Evolutionary conservation across 2,329 filamentous ascomycete species (phyloP).

Genomic region (Diaporthe batatas): DNA sequence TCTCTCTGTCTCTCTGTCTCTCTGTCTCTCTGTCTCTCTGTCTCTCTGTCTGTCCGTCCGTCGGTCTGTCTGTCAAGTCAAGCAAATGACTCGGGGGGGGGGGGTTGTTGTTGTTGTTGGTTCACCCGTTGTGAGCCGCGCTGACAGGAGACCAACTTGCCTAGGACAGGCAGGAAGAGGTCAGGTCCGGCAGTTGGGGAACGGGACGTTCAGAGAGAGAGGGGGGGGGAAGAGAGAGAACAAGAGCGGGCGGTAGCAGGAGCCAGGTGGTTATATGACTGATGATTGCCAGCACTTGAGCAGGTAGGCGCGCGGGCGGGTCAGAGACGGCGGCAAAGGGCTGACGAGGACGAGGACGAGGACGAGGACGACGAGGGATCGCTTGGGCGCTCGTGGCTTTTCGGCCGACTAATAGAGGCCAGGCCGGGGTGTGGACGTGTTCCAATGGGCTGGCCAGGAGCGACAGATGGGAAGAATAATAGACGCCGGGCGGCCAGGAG

Average conservation of each 20-base stretch:
- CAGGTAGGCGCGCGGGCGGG: constrained; percentile 42
- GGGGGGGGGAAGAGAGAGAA: constrained; percentile 34
- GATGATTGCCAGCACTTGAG: too few species aligned
- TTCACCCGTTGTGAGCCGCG: constrained; percentile 51
- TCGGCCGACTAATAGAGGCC: constrained; percentile 40
- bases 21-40: too few species aligned
- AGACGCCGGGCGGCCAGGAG: constrained; percentile 25
- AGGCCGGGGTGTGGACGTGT: constrained; percentile 19
- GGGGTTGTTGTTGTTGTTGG: too few species aligned
- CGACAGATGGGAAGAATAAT: constrained; percentile 26
- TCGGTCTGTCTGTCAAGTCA: constrained; percentile 57
- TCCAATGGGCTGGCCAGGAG: constrained; percentile 28
- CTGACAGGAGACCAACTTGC: constrained; percentile 53
- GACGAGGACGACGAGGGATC: too few species aligned
- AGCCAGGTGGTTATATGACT: constrained; percentile 50
- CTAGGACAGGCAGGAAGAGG: constrained; percentile 51
- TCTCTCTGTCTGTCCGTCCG: too few species aligned
- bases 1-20: too few species aligned
- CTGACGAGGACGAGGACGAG: too few species aligned
- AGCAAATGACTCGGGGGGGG: constrained; percentile 60
- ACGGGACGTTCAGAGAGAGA: too few species aligned
- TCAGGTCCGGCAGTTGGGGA: constrained; percentile 52
- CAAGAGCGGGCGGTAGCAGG: constrained; percentile 45
- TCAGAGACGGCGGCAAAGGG: constrained; percentile 43
- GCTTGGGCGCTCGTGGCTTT: constrained; percentile 41